Evolutionary conservation across 495 filamentous ascomycete genomes (phyloP).

Genomic region (Aspergillus panamensis): DNA sequence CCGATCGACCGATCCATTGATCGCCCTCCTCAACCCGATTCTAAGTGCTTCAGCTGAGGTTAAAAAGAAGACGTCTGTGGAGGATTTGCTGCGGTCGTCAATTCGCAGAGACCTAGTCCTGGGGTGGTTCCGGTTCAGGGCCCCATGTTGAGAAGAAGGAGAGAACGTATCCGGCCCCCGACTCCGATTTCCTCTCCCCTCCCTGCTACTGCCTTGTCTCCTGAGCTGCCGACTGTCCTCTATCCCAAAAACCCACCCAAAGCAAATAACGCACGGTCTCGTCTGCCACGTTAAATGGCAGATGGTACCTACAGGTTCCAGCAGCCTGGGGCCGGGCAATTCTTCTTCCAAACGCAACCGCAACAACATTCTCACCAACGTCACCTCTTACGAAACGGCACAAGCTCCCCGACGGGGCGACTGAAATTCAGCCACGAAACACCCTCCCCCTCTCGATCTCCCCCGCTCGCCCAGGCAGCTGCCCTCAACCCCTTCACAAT

Average conservation of each 20-base stretch:
- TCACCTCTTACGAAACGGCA: conserved; percentile 54
- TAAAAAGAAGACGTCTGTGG: conserved; percentile 15
- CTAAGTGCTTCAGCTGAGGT: conserved; percentile 3
- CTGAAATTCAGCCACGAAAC: conserved; percentile 58
- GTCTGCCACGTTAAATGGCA: conserved; percentile 68
- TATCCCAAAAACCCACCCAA: conserved; percentile 27
- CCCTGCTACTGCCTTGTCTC: conserved; percentile 25
- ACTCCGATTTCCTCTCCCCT: conserved; percentile 39
- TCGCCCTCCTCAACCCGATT: conserved; percentile 11
- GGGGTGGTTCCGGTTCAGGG: conserved; percentile 39
- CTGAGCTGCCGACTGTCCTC: conserved; percentile 20
- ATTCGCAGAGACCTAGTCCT: conserved; percentile 14
- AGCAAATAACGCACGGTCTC: conserved; percentile 38
- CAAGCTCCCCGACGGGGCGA: conserved; percentile 45
- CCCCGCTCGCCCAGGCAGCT: conserved; percentile 61
- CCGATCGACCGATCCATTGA: conserved; percentile 27
- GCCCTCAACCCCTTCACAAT: conserved; percentile 66
- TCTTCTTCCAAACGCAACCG: conserved; percentile 54
- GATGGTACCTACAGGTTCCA: conserved; percentile 78
- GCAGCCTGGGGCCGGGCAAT: conserved; percentile 65
- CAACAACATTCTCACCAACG: conserved; percentile 50
- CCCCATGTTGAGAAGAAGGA: conserved; percentile 53
- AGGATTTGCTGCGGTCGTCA: conserved; percentile 14
- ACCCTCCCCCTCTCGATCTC: conserved; percentile 66
- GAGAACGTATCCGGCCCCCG: conserved; percentile 45